Evolutionary conservation across 495 filamentous ascomycete genomes (phyloP).

Genomic region (Talaromyces trachyspermus): DNA sequence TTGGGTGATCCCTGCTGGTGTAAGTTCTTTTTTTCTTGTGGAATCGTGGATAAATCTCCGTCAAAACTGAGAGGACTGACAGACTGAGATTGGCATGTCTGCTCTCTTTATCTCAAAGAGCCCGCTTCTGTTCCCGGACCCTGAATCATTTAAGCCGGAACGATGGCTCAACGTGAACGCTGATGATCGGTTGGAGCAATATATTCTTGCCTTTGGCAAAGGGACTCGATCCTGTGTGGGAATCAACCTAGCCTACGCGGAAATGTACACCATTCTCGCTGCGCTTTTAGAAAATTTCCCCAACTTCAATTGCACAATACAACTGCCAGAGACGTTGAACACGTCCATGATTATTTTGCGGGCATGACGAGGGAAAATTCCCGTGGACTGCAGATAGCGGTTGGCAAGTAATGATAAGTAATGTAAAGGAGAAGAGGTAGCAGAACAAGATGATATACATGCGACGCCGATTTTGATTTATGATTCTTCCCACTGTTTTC

Average conservation of each 20-base stretch:
- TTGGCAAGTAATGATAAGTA: not conserved
- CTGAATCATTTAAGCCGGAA: slow-evolving; percentile 9
- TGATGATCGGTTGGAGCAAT: slow-evolving; percentile 7
- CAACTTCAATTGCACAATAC: not conserved
- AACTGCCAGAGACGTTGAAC: not conserved
- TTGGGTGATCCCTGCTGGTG: slow-evolving; percentile 40
- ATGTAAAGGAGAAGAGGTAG: too few relatives aligned
- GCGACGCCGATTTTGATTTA: too few relatives aligned
- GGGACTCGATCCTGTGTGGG: slow-evolving; percentile 13
- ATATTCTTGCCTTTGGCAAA: slow-evolving; percentile 11
- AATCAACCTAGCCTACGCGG: slow-evolving; percentile 14
- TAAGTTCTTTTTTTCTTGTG: slow-evolving; percentile 6
- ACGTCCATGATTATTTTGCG: slow-evolving; percentile 5
- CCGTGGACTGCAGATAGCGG: not conserved
- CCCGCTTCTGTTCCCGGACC: slow-evolving; percentile 16
- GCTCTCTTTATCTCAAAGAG: slow-evolving; percentile 24
- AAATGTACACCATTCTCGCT: slow-evolving; percentile 11
- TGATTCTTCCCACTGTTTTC: too few relatives aligned
- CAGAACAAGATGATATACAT: too few relatives aligned
- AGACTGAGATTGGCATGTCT: slow-evolving; percentile 6
- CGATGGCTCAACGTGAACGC: slow-evolving; percentile 2
- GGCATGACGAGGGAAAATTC: slow-evolving; percentile 1
- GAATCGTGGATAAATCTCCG: slow-evolving; percentile 14
- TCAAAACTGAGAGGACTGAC: slow-evolving; percentile 6
- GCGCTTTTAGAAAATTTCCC: slow-evolving; percentile 9